Base-by-base conservation (phyloP, 1,284 basidiomycete genomes). In the Rhodotorula sp. region DNA sequence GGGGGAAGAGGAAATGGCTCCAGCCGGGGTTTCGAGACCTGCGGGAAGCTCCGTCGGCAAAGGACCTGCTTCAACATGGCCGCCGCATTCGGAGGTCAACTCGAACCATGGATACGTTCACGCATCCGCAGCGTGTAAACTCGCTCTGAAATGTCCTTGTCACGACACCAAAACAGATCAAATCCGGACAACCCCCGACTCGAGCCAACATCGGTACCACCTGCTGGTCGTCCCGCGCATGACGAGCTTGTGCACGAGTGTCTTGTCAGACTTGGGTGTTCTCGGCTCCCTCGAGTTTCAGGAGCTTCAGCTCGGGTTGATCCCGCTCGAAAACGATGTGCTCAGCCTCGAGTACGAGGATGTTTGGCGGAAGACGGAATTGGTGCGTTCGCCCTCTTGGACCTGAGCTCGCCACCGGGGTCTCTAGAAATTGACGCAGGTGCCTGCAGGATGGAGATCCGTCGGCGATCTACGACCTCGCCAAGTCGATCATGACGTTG, bases 281-380 rank as follows among this genome's bases (percentile, higher is more conserved):
- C 85, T 93, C 3, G 95, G 94, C 30, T 93, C 95, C 78, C 85
- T 97, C 59, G 88, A 86, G 4, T 85, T 97, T 22, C 87, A 88
- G 29, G 87, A 92, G 65, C 95, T 93, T 80, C 91, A 93, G 77
- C 84, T 98, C 49, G 93, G 95, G 76, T 92, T 98, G 78, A 92
- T 98, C 62, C 92, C 94, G 5, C 79, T 98, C 45, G 93, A 94
- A 69, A 87, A 91, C 45, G 95, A 99, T 79, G 87, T 96, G 62
- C 83, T 97, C 56, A 94, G 91, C 1, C 81, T 97, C 49, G 95
- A 97, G 82, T 83, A 89, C 76, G 91, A 93, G 61, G 85, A 85
- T 73, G 88, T 90, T 0, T 91, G 93, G 80, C 88, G 88, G 79
- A 91, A 93, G 78, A 82, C 95, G 53, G 93, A 89, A 86, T 86